Evolutionary conservation across 768 basidiomycete genomes (phyloP), one percentile per base, ranked within the genome.

Genomic region (Auriscalpium orientale): DNA sequence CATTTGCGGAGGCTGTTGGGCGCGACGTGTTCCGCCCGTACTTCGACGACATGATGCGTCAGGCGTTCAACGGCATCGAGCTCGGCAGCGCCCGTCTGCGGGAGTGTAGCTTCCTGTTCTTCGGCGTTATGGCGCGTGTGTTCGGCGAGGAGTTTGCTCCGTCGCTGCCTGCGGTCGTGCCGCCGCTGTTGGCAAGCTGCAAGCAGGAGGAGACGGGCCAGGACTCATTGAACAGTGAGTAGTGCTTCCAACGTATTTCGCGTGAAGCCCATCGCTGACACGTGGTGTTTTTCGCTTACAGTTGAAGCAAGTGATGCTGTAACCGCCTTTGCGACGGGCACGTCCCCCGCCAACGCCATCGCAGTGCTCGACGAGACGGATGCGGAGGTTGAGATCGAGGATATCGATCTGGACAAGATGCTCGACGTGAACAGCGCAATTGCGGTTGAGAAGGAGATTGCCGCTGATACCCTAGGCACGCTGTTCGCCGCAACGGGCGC

Each of bases 361-460:
- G 68, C 80, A 43, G 72, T 87, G 46, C 75, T 78, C 54, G 82
- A 83, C 40, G 85, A 81, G 60, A 78, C 79, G n/a, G 78, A 75
- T n/a, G 67, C 72, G n/a, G 79, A 81, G 38, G 71, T 79, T 55
- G 87, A 90, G 58, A 71, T 84, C 56, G 90, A 91, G 57, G 89
- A 92, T 52, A 63, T 73, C 46, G 90, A 93, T 64, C 71, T 91
- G 50, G 91, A 91, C 64, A 91, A 92, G 71, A 77, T 91, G 71
- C 80, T 93, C 66, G 90, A 93, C 59, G 91, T 95, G 59, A 95
- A 94, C 76, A 91, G 89, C 64, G 95, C 94, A 20, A 87, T 98
- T 62, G 95, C 95, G 45, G 93, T 98, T 55, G 97, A 99, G 78
- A 99, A 99, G 73, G 97, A 99, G 76, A 97, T 98, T 58, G 95